A percentile compares a stretch with the other conserved stretches of the same genome.
These are phyloP conservation scores for Penicillium verrucosum DNA, from an alignment of 2,329 filamentous ascomycete genomes.

Conservation along the genomic window DNA sequence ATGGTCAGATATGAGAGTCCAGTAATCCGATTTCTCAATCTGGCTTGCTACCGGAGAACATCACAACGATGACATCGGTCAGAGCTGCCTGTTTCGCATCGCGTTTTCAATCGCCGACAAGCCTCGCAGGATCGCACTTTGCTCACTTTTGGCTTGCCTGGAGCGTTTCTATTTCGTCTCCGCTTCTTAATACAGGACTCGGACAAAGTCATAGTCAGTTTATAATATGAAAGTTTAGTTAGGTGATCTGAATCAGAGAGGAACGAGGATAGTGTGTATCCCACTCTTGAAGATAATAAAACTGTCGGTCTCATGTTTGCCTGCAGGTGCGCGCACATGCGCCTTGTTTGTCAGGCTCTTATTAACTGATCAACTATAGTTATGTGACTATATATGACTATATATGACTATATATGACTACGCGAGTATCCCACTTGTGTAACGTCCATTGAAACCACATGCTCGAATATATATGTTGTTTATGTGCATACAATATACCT, in stretches of 20 bases:
- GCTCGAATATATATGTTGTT: not conserved
- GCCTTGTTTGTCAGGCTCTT: not conserved
- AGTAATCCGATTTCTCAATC: too few relatives aligned
- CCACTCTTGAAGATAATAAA: not conserved
- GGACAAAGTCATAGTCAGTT: not conserved
- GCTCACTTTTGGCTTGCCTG: not conserved
- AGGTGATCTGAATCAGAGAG: not conserved
- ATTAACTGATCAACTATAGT: not conserved
- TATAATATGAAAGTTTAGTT: not conserved
- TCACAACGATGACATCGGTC: slow-evolving; percentile 17
- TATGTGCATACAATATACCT: not conserved
- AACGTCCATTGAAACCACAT: not conserved
- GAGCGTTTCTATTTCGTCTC: not conserved
- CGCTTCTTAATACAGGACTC: not conserved
- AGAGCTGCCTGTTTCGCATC: not conserved
- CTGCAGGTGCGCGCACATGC: not conserved
- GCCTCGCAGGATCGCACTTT: not conserved
- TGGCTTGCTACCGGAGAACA: not conserved
- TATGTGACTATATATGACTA: not conserved
- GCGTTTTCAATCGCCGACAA: not conserved
- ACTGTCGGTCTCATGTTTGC: not conserved
- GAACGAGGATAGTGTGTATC: not conserved
- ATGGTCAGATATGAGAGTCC: not conserved
- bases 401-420: not conserved
- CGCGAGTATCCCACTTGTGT: not conserved